These are phyloP conservation scores for Ambispora gerdemannii DNA, from an alignment of 192 early-diverging fungal genomes.

Conservation along the genomic window DNA sequence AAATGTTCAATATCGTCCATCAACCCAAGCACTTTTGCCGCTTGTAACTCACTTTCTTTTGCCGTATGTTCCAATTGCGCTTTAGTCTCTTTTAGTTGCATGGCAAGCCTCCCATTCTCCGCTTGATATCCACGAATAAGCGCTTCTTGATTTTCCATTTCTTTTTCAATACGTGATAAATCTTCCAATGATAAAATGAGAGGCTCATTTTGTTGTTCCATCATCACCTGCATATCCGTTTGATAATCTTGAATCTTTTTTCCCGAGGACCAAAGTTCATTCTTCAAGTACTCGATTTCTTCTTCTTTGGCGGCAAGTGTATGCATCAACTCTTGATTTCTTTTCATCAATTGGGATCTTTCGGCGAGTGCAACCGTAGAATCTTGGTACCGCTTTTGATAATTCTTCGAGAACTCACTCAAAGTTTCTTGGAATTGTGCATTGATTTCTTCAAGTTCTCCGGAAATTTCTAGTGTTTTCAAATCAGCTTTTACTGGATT, in stretches of 20 bases:
- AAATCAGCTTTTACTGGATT: neutral
- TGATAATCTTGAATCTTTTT: constrained; percentile 24
- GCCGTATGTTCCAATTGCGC: neutral
- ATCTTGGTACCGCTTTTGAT: constrained; percentile 28
- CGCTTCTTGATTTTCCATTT: constrained; percentile 27
- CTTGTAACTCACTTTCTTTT: constrained; percentile 1
- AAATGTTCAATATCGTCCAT: constrained; percentile 13
- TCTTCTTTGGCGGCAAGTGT: constrained; percentile 23
- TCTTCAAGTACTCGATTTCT: constrained; percentile 27
- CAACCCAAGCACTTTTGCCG: neutral
- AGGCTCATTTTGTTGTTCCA: constrained; percentile 25
- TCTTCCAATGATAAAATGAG: constrained; percentile 14
- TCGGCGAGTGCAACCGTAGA: constrained; percentile 23
- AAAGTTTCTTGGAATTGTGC: constrained; percentile 28
- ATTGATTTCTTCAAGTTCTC: constrained; percentile 25
- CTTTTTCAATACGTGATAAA: constrained; percentile 23
- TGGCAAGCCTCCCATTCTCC: constrained; percentile 25
- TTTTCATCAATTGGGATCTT: constrained; percentile 21
- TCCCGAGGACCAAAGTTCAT: constrained; percentile 17
- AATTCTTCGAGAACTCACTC: constrained; percentile 12
- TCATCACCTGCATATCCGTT: constrained; percentile 16
- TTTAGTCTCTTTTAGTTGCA: constrained; percentile 11
- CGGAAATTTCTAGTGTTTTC: constrained; percentile 22
- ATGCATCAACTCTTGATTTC: constrained; percentile 26
- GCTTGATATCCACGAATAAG: constrained; percentile 11